phyloP scores from a whole-genome alignment of 495 filamentous ascomycete species.

The Podospora australis region DNA sequence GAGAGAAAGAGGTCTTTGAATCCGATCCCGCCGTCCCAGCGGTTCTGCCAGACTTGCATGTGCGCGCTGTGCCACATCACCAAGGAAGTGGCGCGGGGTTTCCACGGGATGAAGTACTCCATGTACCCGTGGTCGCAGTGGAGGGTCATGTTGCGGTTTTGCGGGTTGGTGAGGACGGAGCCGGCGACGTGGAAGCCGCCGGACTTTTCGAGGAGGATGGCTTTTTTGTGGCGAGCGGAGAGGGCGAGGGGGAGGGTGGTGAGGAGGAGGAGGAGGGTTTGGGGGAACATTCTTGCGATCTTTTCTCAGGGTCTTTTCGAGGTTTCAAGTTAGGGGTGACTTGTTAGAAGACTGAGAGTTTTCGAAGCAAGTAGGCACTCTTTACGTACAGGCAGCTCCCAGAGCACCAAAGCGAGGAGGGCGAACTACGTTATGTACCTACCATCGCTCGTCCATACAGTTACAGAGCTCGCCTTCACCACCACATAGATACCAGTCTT shows the following conservation, averaged over 20 bases:
- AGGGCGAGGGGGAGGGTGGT: slow-evolving; percentile 24
- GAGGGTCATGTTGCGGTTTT: slow-evolving; percentile 29
- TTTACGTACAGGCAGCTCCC: too few relatives aligned
- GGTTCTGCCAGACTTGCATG: background rate
- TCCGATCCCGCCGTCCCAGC: background rate
- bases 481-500: too few relatives aligned
- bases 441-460: too few relatives aligned
- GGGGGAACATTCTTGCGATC: too few relatives aligned
- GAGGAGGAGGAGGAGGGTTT: too few relatives aligned
- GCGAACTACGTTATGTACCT: too few relatives aligned
- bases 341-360: too few relatives aligned
- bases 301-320: too few relatives aligned
- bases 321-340: too few relatives aligned
- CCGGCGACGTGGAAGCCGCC: slow-evolving; percentile 37
- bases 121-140: slow-evolving; percentile 44
- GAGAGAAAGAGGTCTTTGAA: background rate
- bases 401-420: too few relatives aligned
- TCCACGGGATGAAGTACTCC: background rate
- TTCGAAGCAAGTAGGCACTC: too few relatives aligned
- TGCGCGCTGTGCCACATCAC: background rate
- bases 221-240: slow-evolving; percentile 19
- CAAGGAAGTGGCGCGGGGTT: background rate
- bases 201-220: slow-evolving; percentile 33
- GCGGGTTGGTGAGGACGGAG: slow-evolving; percentile 25
- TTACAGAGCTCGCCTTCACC: too few relatives aligned